Percentiles rank a stretch among this genome's conserved stretches.
Evolutionary conservation across 1,284 basidiomycete species (phyloP).

Genomic region (Trichosporon sp.): DNA sequence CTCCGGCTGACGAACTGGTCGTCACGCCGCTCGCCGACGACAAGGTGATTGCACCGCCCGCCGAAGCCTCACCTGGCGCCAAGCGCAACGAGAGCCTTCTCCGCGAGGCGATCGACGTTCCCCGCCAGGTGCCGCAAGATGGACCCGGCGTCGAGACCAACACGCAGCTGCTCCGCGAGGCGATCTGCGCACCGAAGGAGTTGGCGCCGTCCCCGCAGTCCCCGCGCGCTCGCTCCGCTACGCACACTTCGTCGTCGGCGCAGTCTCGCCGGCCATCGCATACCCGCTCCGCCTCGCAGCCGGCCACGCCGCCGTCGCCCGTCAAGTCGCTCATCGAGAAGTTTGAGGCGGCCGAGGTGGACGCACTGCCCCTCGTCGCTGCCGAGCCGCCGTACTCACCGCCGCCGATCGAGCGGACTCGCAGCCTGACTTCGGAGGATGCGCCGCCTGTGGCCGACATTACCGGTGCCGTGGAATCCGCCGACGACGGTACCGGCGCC

Average conservation of each 20-base stretch:
- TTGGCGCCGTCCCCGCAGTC: not conserved
- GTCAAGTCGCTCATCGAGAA: not conserved
- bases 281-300: not conserved
- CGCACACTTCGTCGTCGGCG: not conserved
- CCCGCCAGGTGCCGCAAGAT: not conserved
- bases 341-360: not conserved
- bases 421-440: not conserved
- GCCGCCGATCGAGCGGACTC: not conserved
- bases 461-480: not conserved
- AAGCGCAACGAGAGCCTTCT: not conserved
- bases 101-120: not conserved
- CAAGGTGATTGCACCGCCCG: not conserved
- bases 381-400: slow-evolving; percentile 1
- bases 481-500: not conserved
- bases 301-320: not conserved
- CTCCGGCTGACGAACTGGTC: not conserved
- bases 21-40: not conserved
- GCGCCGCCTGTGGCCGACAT: not conserved
- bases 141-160: not conserved
- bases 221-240: not conserved
- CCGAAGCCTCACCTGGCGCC: not conserved
- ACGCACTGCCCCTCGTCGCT: not conserved
- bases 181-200: not conserved
- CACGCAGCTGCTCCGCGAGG: not conserved
- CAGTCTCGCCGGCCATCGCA: not conserved